These are phyloP conservation scores for Paxillus rubicundulus DNA, from an alignment of 768 basidiomycete species.

Conservation along the genomic window DNA sequence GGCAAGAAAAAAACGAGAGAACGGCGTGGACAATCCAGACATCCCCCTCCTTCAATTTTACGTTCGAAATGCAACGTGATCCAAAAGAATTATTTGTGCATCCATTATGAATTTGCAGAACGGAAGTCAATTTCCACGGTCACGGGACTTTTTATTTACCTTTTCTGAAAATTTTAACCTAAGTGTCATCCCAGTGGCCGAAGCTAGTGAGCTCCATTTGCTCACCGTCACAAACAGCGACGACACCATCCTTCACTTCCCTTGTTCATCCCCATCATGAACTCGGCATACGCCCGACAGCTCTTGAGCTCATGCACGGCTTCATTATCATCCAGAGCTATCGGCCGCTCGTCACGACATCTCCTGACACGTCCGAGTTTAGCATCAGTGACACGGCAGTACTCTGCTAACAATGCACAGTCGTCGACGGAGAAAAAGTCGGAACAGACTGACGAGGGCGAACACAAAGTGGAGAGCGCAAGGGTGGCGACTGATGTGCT, in stretches of 20 bases:
- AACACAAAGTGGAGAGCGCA: constrained; percentile 16
- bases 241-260: neutral
- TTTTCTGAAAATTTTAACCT: constrained; percentile 5
- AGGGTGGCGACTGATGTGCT: constrained; percentile 35
- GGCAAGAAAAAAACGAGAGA: neutral
- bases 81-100: neutral
- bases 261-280: constrained; percentile 39
- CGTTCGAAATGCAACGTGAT: too few relatives aligned
- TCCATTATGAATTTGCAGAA: neutral
- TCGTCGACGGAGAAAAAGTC: constrained; percentile 26
- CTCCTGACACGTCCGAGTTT: constrained; percentile 24
- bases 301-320: constrained; percentile 59
- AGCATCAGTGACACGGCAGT: constrained; percentile 40
- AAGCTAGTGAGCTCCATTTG: neutral
- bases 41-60: neutral
- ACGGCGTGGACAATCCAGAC: neutral
- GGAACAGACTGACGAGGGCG: constrained; percentile 14
- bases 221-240: constrained; percentile 3
- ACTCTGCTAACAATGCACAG: constrained; percentile 54
- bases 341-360: constrained; percentile 38
- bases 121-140: constrained; percentile 2
- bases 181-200: neutral
- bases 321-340: constrained; percentile 49
- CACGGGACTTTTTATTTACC: constrained; percentile 18
- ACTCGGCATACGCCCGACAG: constrained; percentile 48